Percentiles rank a stretch among this genome's conserved stretches.
Evolutionary conservation across 2,329 filamentous ascomycete genomes (phyloP).

Genomic region (Sclerotinia trifoliorum): DNA sequence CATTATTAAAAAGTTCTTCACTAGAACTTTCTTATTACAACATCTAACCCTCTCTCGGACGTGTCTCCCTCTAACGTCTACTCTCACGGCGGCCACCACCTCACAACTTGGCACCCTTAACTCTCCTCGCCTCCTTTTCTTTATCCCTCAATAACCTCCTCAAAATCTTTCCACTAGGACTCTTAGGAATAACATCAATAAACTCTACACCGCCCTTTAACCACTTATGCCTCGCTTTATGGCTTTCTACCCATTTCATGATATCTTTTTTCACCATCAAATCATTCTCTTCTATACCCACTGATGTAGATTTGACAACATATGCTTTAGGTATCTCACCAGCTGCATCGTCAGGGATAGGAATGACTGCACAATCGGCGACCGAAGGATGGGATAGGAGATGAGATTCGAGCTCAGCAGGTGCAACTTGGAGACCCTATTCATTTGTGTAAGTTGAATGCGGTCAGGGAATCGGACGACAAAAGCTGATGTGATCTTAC

Average conservation of each 20-base stretch:
- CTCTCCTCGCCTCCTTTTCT: conserved; percentile 67
- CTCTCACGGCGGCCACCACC: not conserved
- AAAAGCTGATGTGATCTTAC: conserved; percentile 43
- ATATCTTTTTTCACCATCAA: conserved; percentile 50
- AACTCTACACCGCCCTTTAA: conserved; percentile 63
- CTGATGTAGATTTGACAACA: conserved; percentile 53
- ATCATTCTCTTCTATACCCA: conserved; percentile 55
- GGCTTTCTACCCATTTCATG: conserved; percentile 59
- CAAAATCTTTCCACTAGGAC: conserved; percentile 71
- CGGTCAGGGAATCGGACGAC: not conserved
- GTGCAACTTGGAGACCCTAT: conserved; percentile 74
- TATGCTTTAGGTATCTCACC: conserved; percentile 68
- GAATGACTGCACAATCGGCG: conserved; percentile 77
- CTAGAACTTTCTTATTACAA: not conserved
- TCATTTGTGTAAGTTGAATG: not conserved
- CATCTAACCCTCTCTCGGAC: not conserved
- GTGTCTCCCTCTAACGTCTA: not conserved
- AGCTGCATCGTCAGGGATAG: conserved; percentile 60
- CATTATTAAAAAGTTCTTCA: not conserved
- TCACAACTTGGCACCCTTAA: conserved; percentile 65
- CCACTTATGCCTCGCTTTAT: conserved; percentile 69
- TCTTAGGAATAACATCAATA: conserved; percentile 68
- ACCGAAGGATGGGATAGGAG: conserved; percentile 72
- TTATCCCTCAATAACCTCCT: conserved; percentile 67
- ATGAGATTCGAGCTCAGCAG: conserved; percentile 79